A percentile compares a stretch with the other conserved stretches of the same genome.
Conservation (phyloP, 2,329 filamentous ascomycete genomes). For the Clonostachys sp. region DNA sequence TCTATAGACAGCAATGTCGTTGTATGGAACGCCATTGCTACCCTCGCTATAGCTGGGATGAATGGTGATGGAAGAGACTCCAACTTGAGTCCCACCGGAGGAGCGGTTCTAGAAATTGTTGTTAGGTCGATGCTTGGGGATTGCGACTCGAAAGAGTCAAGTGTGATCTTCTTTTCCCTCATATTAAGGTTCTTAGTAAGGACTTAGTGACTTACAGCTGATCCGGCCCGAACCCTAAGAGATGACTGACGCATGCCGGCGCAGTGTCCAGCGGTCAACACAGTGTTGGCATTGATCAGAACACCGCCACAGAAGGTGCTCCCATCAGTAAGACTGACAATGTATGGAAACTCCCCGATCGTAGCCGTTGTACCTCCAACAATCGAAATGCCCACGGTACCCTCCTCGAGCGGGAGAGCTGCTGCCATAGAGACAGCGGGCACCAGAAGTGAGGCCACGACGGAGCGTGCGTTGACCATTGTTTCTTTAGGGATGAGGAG, state of each 20-base stretch:
- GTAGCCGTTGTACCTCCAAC: slow-evolving; percentile 16
- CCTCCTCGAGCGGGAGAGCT: background rate
- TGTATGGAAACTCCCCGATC: slow-evolving; percentile 20
- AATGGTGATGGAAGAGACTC: slow-evolving; percentile 13
- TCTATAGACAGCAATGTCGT: slow-evolving; percentile 19
- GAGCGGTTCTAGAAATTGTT: background rate
- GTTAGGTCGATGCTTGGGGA: background rate
- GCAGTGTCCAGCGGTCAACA: slow-evolving; percentile 22
- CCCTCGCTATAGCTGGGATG: slow-evolving; percentile 13
- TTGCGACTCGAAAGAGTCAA: background rate
- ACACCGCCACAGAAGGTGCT: slow-evolving; percentile 19
- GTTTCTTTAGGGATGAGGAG: no score
- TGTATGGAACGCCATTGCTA: slow-evolving; percentile 7
- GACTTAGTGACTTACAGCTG: slow-evolving; percentile 5
- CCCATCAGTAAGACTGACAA: slow-evolving; percentile 13
- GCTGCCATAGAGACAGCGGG: slow-evolving; percentile 3
- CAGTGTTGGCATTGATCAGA: slow-evolving; percentile 20
- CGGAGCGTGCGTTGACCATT: background rate
- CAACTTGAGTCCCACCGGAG: slow-evolving; percentile 14
- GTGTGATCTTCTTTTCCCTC: slow-evolving; percentile 1
- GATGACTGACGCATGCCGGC: slow-evolving; percentile 1
- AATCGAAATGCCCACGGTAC: slow-evolving; percentile 5
- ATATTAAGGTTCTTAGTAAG: no score
- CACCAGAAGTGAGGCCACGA: background rate
- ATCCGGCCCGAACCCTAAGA: background rate